Evolutionary conservation across 306 rosid genomes (phyloP).

Genomic region (Neltuma alba): DNA sequence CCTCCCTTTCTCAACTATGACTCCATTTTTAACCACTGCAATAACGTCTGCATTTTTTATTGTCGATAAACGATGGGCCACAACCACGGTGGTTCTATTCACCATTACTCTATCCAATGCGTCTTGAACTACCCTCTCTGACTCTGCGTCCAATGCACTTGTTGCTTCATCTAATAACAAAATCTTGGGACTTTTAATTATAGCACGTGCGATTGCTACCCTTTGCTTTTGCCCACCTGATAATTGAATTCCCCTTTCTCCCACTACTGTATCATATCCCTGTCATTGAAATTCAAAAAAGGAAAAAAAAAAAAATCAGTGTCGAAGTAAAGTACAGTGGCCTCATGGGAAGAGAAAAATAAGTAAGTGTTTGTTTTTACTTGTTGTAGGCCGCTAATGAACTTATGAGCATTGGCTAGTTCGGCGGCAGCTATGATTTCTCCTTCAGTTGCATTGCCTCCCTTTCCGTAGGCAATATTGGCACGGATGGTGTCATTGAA

Average conservation of each 20-base stretch:
- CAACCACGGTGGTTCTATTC: conserved; percentile 75
- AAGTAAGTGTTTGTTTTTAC: conserved; percentile 32
- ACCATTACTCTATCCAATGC: conserved; percentile 85
- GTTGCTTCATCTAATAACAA: conserved; percentile 84
- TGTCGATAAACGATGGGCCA: conserved; percentile 83
- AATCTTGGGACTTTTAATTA: conserved; percentile 79
- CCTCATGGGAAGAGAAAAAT: not conserved
- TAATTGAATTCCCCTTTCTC: conserved; percentile 81
- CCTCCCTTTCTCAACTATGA: conserved; percentile 80
- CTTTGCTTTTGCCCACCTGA: conserved; percentile 92
- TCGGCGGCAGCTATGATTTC: conserved; percentile 76
- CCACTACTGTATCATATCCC: conserved; percentile 84
- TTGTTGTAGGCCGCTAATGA: conserved; percentile 75
- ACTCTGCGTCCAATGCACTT: conserved; percentile 85
- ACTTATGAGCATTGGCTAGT: conserved; percentile 81
- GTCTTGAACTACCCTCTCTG: conserved; percentile 89
- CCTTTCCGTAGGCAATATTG: conserved; percentile 86
- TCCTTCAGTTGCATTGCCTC: conserved; percentile 73
- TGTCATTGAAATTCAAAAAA: not conserved
- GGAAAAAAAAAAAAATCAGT: not conserved
- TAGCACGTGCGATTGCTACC: conserved; percentile 85
- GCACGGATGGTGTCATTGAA: conserved; percentile 83
- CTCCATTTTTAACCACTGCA: conserved; percentile 87
- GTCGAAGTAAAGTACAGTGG: conserved; percentile 21
- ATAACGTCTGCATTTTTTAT: conserved; percentile 84